Conservation (phyloP, 1,284 basidiomycete genomes). For the Abortiporus biennis region DNA sequence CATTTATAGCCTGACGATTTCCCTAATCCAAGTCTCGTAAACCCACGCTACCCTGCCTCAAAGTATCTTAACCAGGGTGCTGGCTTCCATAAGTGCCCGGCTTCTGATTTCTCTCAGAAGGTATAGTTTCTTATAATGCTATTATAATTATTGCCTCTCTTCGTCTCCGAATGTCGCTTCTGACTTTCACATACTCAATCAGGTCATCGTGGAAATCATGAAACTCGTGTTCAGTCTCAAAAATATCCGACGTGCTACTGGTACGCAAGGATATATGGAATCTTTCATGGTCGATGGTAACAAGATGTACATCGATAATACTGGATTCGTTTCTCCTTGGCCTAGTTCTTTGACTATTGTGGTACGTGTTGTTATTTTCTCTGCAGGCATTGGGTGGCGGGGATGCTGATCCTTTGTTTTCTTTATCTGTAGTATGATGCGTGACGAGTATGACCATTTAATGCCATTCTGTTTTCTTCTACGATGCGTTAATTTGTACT, state of each 20-base stretch:
- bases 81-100: slow-evolving; percentile 40
- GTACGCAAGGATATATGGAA: slow-evolving; percentile 31
- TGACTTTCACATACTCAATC: neutral
- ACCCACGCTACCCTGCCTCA: slow-evolving; percentile 31
- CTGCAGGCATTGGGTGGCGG: too few species aligned
- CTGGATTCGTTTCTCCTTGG: slow-evolving; percentile 23
- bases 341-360: slow-evolving; percentile 23
- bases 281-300: slow-evolving; percentile 22
- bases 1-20: slow-evolving; percentile 31
- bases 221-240: slow-evolving; percentile 39
- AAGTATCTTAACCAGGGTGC: slow-evolving; percentile 36
- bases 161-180: neutral
- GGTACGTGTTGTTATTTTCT: slow-evolving; percentile 20
- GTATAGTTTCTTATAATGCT: slow-evolving; percentile 12
- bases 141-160: too few species aligned
- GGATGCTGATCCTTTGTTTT: too few species aligned
- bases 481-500: too few species aligned
- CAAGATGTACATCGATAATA: slow-evolving; percentile 21
- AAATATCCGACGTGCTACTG: slow-evolving; percentile 37
- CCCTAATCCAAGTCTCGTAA: slow-evolving; percentile 35
- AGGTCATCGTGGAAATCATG: slow-evolving; percentile 35
- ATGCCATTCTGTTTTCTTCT: too few species aligned
- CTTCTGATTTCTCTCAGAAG: slow-evolving; percentile 31
- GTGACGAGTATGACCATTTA: too few species aligned
- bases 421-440: neutral